Base-by-base conservation (phyloP, 2,329 filamentous ascomycete species). In the Diaporthe eres region DNA sequence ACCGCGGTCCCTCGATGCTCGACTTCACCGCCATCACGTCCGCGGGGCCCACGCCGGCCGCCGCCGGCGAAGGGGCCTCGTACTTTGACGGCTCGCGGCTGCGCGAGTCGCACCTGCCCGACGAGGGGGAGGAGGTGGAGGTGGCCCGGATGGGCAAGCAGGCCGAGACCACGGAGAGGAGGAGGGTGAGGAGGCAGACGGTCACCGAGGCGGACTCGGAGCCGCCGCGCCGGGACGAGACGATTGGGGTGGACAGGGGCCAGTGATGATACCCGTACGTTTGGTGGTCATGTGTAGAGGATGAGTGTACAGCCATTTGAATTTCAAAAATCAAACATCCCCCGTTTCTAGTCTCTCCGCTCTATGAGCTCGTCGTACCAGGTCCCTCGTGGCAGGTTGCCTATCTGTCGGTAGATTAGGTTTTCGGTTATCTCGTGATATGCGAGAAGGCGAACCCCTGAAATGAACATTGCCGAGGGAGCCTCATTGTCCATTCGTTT, bases 101-200 rank as follows among this genome's bases (percentile, higher is more conserved):
- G 19, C 65, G 75, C 15, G 75, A 77, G 44, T 77, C 75, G 9
- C 73, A 77, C 49, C 63, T 77, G 9, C 75, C 75, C n/a, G 75
- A 77, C 44, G 2, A 51, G 51, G 74, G 68, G 9, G 7, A 57
- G 15, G 37, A 63, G 19, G 4, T 3, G 57, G 19, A 15, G 57
- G 13, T 34, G 34, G 34, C 34, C 34, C 34, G 34, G 34, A 34
- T 34, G 34, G 34, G 34, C 7, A 34, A 1, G 34, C 34, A 34
- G 34, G 34, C 34, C 34, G 44, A 65, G 22, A 39, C 55, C 13
- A 34, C 19, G 37, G 34, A 31, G 53, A 22, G 17, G 49, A 25
- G 22, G 49, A 61, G 5, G 7, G 42, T 19, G 58, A 61, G 55
- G 42, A 67, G 67, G 65, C 47, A 72, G 44, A 60, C 67, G 6